Evolutionary conservation across 1,284 basidiomycete genomes (phyloP).

Genomic region (Tilletia caries): DNA sequence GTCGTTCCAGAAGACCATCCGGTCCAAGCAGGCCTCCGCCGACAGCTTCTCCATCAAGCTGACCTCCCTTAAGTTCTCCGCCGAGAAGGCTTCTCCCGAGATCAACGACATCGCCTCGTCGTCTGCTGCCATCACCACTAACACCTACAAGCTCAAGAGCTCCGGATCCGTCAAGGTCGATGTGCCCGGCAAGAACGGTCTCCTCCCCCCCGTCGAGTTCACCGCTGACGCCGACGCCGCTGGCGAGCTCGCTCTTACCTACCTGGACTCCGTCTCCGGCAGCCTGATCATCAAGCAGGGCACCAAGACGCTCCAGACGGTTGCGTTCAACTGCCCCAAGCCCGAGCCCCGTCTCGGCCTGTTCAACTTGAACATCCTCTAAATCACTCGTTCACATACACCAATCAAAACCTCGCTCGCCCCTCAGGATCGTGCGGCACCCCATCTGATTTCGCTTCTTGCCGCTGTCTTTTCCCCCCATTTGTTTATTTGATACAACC

Average conservation of each 20-base stretch:
- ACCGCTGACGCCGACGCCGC: conserved; percentile 1
- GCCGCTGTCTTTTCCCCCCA: too few species aligned
- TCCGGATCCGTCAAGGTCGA: conserved; percentile 5
- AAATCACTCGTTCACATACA: not conserved
- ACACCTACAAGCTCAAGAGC: not conserved
- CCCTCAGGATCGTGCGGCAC: too few species aligned
- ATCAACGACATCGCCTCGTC: not conserved
- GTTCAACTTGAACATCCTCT: conserved; percentile 1
- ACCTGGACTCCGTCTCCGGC: not conserved
- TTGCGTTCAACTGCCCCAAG: conserved; percentile 4
- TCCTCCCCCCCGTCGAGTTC: conserved; percentile 8
- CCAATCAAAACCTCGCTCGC: not conserved
- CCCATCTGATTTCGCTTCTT: too few species aligned
- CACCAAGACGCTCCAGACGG: not conserved
- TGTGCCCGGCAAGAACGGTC: conserved; percentile 5
- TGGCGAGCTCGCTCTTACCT: not conserved
- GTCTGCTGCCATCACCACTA: not conserved
- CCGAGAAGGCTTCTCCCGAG: not conserved
- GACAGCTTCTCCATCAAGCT: conserved; percentile 11
- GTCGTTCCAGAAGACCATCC: not conserved
- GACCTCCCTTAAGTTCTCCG: not conserved
- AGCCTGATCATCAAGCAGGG: not conserved
- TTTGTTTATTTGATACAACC: too few species aligned
- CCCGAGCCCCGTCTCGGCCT: conserved; percentile 7
- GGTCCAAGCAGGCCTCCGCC: not conserved